phyloP scores from a whole-genome alignment of 2,329 filamentous ascomycete genomes.

The Sclerotinia trifoliorum region DNA sequence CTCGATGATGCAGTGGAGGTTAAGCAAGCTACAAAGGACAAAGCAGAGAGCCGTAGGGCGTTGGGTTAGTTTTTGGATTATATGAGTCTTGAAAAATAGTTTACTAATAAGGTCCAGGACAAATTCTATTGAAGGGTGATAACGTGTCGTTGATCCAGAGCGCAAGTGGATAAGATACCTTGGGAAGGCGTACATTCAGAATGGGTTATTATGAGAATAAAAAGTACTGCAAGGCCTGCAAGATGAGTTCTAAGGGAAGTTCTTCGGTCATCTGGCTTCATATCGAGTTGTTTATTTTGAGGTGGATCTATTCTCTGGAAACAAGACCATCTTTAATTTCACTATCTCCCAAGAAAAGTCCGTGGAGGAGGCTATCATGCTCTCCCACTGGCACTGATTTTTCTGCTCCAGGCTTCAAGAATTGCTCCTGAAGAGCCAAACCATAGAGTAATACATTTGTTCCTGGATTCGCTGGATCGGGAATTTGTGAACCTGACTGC shows the following conservation, averaged over 20 bases:
- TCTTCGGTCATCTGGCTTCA: constrained; percentile 20
- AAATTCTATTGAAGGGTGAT: constrained; percentile 66
- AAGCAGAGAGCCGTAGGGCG: constrained; percentile 73
- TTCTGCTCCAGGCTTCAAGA: constrained; percentile 58
- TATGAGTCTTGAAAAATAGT: not conserved
- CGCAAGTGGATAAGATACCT: constrained; percentile 38
- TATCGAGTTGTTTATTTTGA: constrained; percentile 21
- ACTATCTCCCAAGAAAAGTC: constrained; percentile 71
- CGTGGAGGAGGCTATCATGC: constrained; percentile 78
- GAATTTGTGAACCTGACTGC: constrained; percentile 35
- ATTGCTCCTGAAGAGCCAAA: constrained; percentile 81
- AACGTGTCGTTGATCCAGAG: constrained; percentile 62
- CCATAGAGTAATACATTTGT: constrained; percentile 64
- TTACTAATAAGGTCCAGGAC: constrained; percentile 46
- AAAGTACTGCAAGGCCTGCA: constrained; percentile 28
- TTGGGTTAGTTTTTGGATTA: constrained; percentile 63
- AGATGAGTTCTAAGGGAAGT: constrained; percentile 23
- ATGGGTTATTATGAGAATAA: constrained; percentile 28
- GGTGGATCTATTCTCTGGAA: constrained; percentile 25
- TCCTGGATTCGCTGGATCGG: constrained; percentile 53
- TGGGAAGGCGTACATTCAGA: constrained; percentile 33
- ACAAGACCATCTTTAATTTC: constrained; percentile 47
- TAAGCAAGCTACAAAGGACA: constrained; percentile 76
- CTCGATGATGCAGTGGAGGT: constrained; percentile 95
- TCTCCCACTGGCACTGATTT: constrained; percentile 70